These are phyloP conservation scores for Pholiota conissans DNA, from an alignment of 768 basidiomycete genomes.

Conservation along the genomic window DNA sequence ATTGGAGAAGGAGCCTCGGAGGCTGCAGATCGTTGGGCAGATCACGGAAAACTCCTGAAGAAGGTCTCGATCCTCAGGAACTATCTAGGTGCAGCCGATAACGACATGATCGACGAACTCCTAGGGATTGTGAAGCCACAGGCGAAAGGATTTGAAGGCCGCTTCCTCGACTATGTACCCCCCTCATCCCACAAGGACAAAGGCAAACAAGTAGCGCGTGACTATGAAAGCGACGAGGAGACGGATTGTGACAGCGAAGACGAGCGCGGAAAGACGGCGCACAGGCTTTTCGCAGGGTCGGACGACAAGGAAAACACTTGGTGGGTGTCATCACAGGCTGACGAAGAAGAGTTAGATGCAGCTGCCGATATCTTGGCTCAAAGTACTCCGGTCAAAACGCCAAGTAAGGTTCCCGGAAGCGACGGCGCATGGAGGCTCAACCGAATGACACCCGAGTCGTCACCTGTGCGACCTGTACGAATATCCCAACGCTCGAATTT, in stretches of 20 bases:
- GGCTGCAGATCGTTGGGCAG: constrained; percentile 56
- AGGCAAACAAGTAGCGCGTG: constrained; percentile 19
- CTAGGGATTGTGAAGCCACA: constrained; percentile 15
- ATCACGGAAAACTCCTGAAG: constrained; percentile 40
- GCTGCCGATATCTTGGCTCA: background rate
- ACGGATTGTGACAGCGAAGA: constrained; percentile 43
- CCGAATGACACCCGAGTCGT: constrained; percentile 21
- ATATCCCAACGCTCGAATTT: background rate
- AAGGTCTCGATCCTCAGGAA: constrained; percentile 45
- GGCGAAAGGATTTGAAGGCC: background rate
- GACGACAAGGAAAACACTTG: constrained; percentile 31
- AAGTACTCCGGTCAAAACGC: constrained; percentile 6
- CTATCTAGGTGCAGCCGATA: constrained; percentile 40
- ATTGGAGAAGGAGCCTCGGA: constrained; percentile 52
- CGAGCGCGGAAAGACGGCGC: constrained; percentile 57
- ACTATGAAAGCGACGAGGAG: constrained; percentile 29
- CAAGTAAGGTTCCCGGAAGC: constrained; percentile 5
- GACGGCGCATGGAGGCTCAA: constrained; percentile 19
- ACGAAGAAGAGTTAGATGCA: constrained; percentile 10
- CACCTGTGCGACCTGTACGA: constrained; percentile 13
- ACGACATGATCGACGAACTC: constrained; percentile 33
- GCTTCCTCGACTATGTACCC: constrained; percentile 1
- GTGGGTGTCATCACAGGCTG: constrained; percentile 28
- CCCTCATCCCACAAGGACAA: constrained; percentile 10
- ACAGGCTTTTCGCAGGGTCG: constrained; percentile 48